Evolutionary conservation across 192 early-diverging fungal genomes (phyloP), one percentile per base, ranked within the genome.

Genomic region (Mortierella antarctica): DNA sequence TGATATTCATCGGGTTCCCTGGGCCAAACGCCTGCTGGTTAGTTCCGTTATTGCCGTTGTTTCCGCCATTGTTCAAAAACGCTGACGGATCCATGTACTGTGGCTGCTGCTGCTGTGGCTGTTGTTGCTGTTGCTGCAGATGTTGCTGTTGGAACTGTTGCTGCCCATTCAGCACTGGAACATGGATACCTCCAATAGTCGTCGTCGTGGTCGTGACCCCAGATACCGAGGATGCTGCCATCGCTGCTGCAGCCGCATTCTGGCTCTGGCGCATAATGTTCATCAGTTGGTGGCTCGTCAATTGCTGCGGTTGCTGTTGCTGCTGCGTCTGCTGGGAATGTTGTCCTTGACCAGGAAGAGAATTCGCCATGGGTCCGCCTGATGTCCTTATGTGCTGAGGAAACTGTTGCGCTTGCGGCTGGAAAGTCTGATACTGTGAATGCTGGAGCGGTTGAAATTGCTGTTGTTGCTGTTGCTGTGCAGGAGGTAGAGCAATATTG

Each of bases 1-100:
- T 60, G 17, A 64, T 57, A 18, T 64, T 64, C 70, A 72, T 72
- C 12, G 70, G 62, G 55, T 72, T 72, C 11, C 70, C 70, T 6
- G 70, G 39, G 10, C 58, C 58, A 57, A 64, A 72, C 17, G 54
- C 70, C 31, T 57, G n/a, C 8, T 46, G n/a, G 17, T 45, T 53
- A 20, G 13, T 56, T 48, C 15, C 54, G 13, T 40, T 50, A 41
- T 67, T 55, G 42, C 23, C 56, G 7, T 44, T 20, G 7, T 62
- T 71, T 31, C 21, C 57, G n/a, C 41, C 49, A n/a, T 60, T 74
- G 7, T 67, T 63, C 66, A 76, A 20, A 52, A 68, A 76, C n/a
- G 65, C 52, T 2, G 66, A 68, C 23, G 65, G 73, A 39, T 76
- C 66, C 66, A 76, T 76, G 20, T 57, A 76, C 40, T 74, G 72